Evolutionary conservation across 2,329 filamentous ascomycete species (phyloP), one percentile per base, ranked within the genome.

Genomic region (Penicillium freii): DNA sequence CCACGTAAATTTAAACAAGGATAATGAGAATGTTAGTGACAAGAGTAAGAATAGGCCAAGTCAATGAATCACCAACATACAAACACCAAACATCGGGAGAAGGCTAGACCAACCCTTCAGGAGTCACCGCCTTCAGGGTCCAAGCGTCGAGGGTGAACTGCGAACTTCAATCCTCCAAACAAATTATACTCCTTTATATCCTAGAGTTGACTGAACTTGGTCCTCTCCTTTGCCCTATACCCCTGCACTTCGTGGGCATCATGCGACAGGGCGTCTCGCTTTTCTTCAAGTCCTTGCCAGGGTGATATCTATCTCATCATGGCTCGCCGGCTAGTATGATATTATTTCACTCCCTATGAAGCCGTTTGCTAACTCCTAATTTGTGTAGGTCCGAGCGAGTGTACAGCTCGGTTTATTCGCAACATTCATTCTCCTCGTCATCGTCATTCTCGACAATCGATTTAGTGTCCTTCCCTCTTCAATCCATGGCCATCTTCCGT

Each of bases 401-500:
- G 80, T 89, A 71, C 91, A 97, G 82, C 85, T 94, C 70, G 80
- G 83, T 62, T 80, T 85, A 56, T 81, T 91, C 56, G 80, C 84
- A 55, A 72, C 84, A 64, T 79, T 91, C 69, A 84, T 88, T 65
- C 80, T 93, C 65, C 71, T 92, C 67, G 76, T 93, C 68, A 76
- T 92, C 64, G 86, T 93, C 74, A 83, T 96, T 73, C 87, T 96
- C 79, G 92, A 97, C 77, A 90, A 87, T 70, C 90, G 89, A 72
- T 96, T 94, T 79, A 85, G 90, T 65, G 89, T 97, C 58, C 85
- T 97, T 36, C 92, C 92, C 42, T 86, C 87, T 68, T 85, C 88
- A 59, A 88, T 97, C 65, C 92, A 97, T 80, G 89, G 86, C 73
- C 90, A 93, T 74, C 86, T 96, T 69, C 92, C 92, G 27, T 84